Conservation (phyloP, 2,329 filamentous ascomycete species). For the Penicillium crustosum region DNA sequence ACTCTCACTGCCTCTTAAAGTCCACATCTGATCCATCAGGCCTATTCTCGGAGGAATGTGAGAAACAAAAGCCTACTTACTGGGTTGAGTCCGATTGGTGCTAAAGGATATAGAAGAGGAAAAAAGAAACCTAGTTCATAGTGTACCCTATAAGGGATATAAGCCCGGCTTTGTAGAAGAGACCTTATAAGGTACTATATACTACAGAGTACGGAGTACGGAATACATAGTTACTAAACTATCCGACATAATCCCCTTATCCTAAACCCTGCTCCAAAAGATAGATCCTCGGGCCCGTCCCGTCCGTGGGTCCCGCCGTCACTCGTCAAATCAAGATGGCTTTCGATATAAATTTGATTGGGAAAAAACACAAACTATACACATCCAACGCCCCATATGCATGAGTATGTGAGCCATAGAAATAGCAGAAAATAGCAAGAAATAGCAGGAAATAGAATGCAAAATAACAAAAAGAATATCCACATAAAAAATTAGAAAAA, state of each 20-base stretch:
- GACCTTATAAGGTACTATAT: not conserved
- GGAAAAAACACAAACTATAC: conserved; percentile 5
- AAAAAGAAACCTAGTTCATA: not conserved
- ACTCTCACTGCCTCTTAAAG: not conserved
- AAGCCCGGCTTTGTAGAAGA: not conserved
- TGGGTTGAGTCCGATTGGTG: not conserved
- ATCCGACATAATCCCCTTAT: not conserved
- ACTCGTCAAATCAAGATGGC: conserved; percentile 7
- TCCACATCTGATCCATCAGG: conserved; percentile 7
- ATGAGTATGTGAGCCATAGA: conserved; percentile 1
- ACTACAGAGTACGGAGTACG: too few species aligned
- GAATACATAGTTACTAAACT: too few species aligned
- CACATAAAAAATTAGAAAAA: not conserved
- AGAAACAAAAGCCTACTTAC: not conserved
- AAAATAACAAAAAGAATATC: not conserved
- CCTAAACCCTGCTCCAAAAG: not conserved
- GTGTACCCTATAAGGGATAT: too few species aligned
- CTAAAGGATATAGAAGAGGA: not conserved
- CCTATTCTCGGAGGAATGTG: not conserved
- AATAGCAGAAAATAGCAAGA: not conserved
- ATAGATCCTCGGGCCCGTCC: conserved; percentile 15
- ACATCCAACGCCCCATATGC: conserved; percentile 24
- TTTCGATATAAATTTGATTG: conserved; percentile 10
- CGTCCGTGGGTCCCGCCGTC: conserved; percentile 17
- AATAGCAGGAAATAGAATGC: not conserved